A percentile compares a stretch with the other conserved stretches of the same genome.
These are phyloP conservation scores for Aspergillus sp. DNA, from an alignment of 2,329 filamentous ascomycete genomes.

Conservation along the genomic window DNA sequence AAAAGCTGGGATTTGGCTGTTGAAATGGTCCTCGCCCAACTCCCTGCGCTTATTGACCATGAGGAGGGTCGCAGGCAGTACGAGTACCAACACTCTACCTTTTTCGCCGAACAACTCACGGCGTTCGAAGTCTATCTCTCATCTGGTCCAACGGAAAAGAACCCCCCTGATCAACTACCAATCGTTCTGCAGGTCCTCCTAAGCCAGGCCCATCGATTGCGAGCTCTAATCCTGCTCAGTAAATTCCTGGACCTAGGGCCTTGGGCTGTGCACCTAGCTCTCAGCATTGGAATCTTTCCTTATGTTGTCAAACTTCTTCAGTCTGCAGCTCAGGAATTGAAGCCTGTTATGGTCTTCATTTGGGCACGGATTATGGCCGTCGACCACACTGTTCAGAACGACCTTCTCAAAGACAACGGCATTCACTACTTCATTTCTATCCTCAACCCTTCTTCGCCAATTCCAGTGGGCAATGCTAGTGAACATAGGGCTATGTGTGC, in stretches of 20 bases:
- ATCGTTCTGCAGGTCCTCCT: conserved; percentile 94
- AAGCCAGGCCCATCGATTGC: conserved; percentile 88
- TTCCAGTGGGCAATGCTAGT: conserved; percentile 82
- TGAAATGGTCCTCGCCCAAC: conserved; percentile 87
- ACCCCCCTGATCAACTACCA: conserved; percentile 88
- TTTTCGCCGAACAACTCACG: conserved; percentile 95
- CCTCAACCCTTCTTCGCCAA: conserved; percentile 75
- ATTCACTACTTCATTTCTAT: conserved; percentile 97
- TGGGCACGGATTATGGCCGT: conserved; percentile 96
- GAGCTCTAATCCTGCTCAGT: conserved; percentile 85
- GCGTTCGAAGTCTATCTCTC: conserved; percentile 95
- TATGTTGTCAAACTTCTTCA: conserved; percentile 97
- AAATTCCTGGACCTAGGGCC: conserved; percentile 93
- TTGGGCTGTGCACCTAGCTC: conserved; percentile 96
- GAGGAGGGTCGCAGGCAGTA: conserved; percentile 74
- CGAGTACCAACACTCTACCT: conserved; percentile 89
- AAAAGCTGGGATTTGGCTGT: conserved; percentile 97
- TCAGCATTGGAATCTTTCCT: conserved; percentile 97
- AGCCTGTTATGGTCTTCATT: conserved; percentile 99
- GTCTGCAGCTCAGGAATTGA: conserved; percentile 89
- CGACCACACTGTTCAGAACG: conserved; percentile 87
- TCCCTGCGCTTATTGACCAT: conserved; percentile 77
- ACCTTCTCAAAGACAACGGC: conserved; percentile 93
- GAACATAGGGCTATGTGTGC: conserved; percentile 99
- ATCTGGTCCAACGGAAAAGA: conserved; percentile 77